Evolutionary conservation across 768 basidiomycete species (phyloP).

Genomic region (Sutorius australiensis): DNA sequence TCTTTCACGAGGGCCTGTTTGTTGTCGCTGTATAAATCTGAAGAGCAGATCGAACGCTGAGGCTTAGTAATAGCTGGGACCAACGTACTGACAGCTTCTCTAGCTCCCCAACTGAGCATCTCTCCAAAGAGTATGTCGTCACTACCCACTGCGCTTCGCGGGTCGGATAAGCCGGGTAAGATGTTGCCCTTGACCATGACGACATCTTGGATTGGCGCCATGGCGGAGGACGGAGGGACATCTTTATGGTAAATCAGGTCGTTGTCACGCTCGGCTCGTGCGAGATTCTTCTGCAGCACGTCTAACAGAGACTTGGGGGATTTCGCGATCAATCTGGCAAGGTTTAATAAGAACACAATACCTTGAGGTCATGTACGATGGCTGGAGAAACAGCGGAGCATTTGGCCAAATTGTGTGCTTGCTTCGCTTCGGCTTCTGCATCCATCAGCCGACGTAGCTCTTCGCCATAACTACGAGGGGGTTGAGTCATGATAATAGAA

Average conservation of each 20-base stretch:
- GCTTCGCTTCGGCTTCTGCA: conserved; percentile 65
- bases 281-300: conserved; percentile 59
- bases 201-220: conserved; percentile 61
- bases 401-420: conserved; percentile 64
- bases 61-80: not conserved
- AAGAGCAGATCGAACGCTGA: not conserved
- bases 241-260: conserved; percentile 93
- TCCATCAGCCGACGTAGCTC: conserved; percentile 77
- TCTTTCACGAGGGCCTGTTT: conserved; percentile 69
- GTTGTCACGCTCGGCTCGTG: conserved; percentile 84
- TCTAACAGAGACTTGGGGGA: conserved; percentile 66
- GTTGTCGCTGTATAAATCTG: conserved; percentile 84
- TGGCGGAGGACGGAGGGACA: conserved; percentile 67
- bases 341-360: conserved; percentile 23
- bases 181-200: conserved; percentile 60
- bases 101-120: conserved; percentile 82
- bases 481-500: conserved; percentile 4
- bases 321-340: not conserved
- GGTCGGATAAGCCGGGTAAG: conserved; percentile 56
- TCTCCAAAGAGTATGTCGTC: conserved; percentile 65
- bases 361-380: conserved; percentile 79
- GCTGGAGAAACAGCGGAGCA: conserved; percentile 56
- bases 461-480: conserved; percentile 66
- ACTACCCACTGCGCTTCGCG: conserved; percentile 49
- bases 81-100: conserved; percentile 77